These are phyloP conservation scores for Teratosphaeria epicoccoides DNA, from an alignment of 2,329 filamentous ascomycete genomes.

Conservation along the genomic window DNA sequence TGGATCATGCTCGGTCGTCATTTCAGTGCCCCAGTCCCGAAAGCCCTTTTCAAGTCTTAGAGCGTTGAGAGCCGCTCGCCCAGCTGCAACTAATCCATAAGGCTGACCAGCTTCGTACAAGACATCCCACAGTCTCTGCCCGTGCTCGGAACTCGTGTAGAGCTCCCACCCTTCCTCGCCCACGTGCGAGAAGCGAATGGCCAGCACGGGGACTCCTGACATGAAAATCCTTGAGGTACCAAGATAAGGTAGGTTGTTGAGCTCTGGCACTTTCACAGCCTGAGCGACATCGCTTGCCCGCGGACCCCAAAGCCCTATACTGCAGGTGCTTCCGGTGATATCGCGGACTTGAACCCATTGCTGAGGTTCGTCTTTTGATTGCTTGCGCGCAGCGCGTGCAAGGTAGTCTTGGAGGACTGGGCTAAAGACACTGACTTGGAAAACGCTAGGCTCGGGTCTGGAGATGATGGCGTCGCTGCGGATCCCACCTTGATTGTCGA, in stretches of 20 bases:
- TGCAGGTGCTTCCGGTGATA: constrained; percentile 50
- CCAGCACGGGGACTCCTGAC: constrained; percentile 46
- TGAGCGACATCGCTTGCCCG: constrained; percentile 42
- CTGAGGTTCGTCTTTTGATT: constrained; percentile 31
- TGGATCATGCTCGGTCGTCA: constrained; percentile 51
- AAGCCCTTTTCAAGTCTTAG: constrained; percentile 51
- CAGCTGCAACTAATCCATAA: constrained; percentile 48
- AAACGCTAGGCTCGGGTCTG: constrained; percentile 39
- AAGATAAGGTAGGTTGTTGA: constrained; percentile 41
- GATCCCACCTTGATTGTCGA: constrained; percentile 45
- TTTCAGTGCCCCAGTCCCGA: constrained; percentile 46
- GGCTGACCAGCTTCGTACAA: constrained; percentile 45
- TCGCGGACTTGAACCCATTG: constrained; percentile 45
- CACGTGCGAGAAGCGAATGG: constrained; percentile 48
- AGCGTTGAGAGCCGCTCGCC: constrained; percentile 47
- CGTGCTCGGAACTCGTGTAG: constrained; percentile 49
- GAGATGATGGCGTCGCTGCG: constrained; percentile 49
- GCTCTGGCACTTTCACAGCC: constrained; percentile 36
- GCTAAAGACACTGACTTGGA: constrained; percentile 49
- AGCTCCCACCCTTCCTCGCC: constrained; percentile 55
- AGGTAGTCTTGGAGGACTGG: constrained; percentile 47
- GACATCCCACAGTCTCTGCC: constrained; percentile 48
- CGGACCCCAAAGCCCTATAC: constrained; percentile 54
- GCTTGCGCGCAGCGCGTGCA: constrained; percentile 40
- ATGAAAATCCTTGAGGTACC: constrained; percentile 40